Percentiles rank a stretch among this genome's conserved stretches.
Conservation (phyloP, 805 yeast genomes). For the Saccharomycopsis oosterbeekiorum region DNA sequence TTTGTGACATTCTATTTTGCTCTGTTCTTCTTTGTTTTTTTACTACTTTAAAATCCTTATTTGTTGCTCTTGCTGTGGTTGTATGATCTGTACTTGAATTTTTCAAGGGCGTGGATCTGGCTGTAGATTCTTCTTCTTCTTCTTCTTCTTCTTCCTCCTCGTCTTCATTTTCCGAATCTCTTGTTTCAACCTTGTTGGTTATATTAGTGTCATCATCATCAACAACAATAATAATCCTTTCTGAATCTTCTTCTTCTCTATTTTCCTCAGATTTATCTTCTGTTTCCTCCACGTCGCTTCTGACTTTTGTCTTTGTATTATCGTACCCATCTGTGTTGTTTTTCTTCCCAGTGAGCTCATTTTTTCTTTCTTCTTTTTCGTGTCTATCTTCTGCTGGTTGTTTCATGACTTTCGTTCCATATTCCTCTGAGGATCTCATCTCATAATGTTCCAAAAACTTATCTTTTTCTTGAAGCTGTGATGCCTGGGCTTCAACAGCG, state of each 20-base stretch:
- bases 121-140: neutral
- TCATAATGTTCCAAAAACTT: no score
- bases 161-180: neutral
- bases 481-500: no score
- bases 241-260: neutral
- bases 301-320: no score
- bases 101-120: neutral
- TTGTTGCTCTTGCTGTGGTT: neutral
- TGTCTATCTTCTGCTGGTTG: no score
- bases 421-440: no score
- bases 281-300: no score
- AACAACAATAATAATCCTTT: neutral
- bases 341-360: no score
- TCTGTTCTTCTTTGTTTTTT: slow-evolving; percentile 57
- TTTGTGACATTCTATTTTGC: slow-evolving; percentile 85
- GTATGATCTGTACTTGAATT: neutral
- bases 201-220: neutral
- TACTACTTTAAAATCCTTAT: neutral
- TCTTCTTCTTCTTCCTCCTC: neutral
- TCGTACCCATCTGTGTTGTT: no score
- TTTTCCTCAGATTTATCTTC: neutral
- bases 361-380: no score
- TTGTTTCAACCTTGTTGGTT: neutral
- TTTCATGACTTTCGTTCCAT: no score
- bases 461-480: no score